Evolutionary conservation across 257 asterid genomes (phyloP).

Genomic region (Pogostemon cablin): DNA sequence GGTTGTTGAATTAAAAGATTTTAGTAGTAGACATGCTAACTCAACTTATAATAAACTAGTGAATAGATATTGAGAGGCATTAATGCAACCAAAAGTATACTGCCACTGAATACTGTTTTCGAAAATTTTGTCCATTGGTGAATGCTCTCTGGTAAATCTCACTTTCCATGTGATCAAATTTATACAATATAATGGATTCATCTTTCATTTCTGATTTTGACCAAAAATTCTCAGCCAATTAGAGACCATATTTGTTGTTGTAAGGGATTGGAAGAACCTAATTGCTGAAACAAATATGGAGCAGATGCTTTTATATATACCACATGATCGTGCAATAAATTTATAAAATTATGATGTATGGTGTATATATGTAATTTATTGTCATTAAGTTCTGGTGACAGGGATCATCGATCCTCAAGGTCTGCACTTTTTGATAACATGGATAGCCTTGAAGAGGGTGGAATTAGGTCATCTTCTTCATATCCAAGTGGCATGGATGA

Average conservation of each 20-base stretch:
- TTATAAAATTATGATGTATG: background rate
- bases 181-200: background rate
- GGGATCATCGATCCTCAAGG: slow-evolving; percentile 81
- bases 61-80: background rate
- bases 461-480: slow-evolving; percentile 68
- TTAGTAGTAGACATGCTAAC: slow-evolving; percentile 3
- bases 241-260: background rate
- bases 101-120: slow-evolving; percentile 15
- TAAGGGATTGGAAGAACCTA: slow-evolving; percentile 18
- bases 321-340: background rate
- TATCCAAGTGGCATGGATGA: slow-evolving; percentile 67
- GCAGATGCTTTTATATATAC: background rate
- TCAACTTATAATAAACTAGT: no score
- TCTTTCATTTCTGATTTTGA: slow-evolving; percentile 15
- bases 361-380: background rate
- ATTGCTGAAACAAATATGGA: background rate
- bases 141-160: background rate
- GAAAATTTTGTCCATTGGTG: slow-evolving; percentile 3
- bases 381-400: slow-evolving; percentile 36
- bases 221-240: background rate
- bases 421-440: slow-evolving; percentile 70
- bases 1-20: background rate
- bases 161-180: slow-evolving; percentile 6
- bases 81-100: background rate
- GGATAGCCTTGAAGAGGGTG: slow-evolving; percentile 86